Percentiles rank a stretch among this genome's conserved stretches.
phyloP scores from a whole-genome alignment of 306 rosid genomes.

The Purshia tridentata region DNA sequence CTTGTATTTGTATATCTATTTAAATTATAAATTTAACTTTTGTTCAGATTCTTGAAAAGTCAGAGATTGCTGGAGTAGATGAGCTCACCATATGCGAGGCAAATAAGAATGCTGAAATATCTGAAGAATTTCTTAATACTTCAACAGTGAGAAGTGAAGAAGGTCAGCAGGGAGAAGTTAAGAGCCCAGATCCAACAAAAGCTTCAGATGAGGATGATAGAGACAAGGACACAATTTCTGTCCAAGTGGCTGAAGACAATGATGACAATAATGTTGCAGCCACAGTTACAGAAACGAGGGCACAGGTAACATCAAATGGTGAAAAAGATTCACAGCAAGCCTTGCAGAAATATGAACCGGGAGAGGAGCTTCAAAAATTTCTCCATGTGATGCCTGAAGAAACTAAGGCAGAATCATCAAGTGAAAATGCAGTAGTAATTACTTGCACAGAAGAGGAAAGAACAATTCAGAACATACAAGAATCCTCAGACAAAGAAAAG shows the following conservation, averaged over 20 bases:
- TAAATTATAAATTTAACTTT: not conserved
- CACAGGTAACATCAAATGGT: slow-evolving; percentile 4
- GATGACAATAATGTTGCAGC: not conserved
- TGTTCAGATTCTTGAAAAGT: slow-evolving; percentile 26
- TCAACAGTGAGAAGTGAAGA: slow-evolving; percentile 25
- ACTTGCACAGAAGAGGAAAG: slow-evolving; percentile 24
- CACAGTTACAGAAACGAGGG: slow-evolving; percentile 5
- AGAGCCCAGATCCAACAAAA: slow-evolving; percentile 9
- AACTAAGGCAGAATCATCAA: slow-evolving; percentile 13
- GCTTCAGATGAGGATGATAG: slow-evolving; percentile 14
- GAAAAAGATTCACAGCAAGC: slow-evolving; percentile 14
- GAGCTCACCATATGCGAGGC: slow-evolving; percentile 20
- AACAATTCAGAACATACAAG: slow-evolving; percentile 17
- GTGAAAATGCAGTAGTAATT: slow-evolving; percentile 7
- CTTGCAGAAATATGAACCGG: slow-evolving; percentile 22
- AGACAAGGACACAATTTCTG: slow-evolving; percentile 7
- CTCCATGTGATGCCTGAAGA: slow-evolving; percentile 11
- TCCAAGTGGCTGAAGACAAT: slow-evolving; percentile 12
- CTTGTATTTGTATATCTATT: not conserved
- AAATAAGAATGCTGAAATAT: slow-evolving; percentile 11
- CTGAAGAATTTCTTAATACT: slow-evolving; percentile 1
- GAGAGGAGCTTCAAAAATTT: slow-evolving; percentile 22
- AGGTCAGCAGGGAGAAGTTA: slow-evolving; percentile 11
- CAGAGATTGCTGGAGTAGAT: slow-evolving; percentile 17
- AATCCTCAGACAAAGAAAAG: slow-evolving; percentile 15